phyloP scores from a whole-genome alignment of 306 rosid species.

The Sphenostylis stenocarpa region DNA sequence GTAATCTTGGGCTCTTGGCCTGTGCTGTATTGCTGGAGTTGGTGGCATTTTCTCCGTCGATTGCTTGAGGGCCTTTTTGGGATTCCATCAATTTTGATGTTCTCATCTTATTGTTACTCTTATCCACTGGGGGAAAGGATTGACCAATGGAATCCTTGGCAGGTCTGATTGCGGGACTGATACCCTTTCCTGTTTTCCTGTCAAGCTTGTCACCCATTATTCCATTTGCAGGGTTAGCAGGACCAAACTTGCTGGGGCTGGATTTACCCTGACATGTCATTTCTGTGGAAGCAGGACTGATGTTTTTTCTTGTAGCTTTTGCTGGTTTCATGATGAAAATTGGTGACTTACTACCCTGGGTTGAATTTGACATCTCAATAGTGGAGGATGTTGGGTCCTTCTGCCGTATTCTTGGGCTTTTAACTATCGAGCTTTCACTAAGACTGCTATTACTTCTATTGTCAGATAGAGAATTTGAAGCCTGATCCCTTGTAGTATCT shows the following conservation, averaged over 20 bases:
- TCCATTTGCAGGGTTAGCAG: conserved; percentile 33
- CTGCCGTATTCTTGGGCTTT: conserved; percentile 54
- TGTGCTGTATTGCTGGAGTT: conserved; percentile 40
- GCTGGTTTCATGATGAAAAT: conserved; percentile 66
- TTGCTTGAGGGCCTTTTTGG: conserved; percentile 41
- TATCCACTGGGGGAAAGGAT: conserved; percentile 39
- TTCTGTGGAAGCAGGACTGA: conserved; percentile 35
- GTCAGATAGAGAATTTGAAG: conserved; percentile 49
- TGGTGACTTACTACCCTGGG: conserved; percentile 47
- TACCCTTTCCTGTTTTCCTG: conserved; percentile 41
- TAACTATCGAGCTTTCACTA: conserved; percentile 44
- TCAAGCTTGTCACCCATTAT: conserved; percentile 45
- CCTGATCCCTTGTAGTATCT: conserved; percentile 54
- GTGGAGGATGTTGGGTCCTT: conserved; percentile 33
- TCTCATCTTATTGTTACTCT: conserved; percentile 35
- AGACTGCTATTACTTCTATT: conserved; percentile 35
- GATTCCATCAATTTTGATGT: conserved; percentile 48
- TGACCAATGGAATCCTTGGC: conserved; percentile 37
- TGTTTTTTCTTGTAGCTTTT: conserved; percentile 43
- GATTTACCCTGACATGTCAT: conserved; percentile 38
- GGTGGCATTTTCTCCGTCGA: conserved; percentile 40
- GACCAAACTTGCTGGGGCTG: conserved; percentile 17
- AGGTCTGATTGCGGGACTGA: conserved; percentile 40
- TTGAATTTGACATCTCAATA: conserved; percentile 40
- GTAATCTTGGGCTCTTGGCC: conserved; percentile 63